Conservation (phyloP, 108 stramenopile genomes). For the Discostella pseudostelligera region DNA sequence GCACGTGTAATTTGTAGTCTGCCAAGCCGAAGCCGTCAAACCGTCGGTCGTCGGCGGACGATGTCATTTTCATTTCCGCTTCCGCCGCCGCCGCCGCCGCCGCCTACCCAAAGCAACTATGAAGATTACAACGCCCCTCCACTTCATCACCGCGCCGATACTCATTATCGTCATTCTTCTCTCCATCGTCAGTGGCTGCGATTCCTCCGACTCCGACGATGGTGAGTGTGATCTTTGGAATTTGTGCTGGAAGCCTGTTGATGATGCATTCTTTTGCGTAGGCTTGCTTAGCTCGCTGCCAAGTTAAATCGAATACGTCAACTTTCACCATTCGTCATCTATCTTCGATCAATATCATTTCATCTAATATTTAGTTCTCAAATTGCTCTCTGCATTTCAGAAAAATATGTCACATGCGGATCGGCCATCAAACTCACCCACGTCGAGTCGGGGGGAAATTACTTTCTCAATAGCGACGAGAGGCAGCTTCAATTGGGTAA, state of each 20-base stretch:
- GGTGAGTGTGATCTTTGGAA: slow-evolving; percentile 3
- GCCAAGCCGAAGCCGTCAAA: too few species aligned
- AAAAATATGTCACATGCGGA: slow-evolving; percentile 75
- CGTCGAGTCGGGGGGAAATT: slow-evolving; percentile 52
- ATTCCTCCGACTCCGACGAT: background rate
- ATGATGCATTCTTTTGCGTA: too few species aligned
- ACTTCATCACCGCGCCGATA: background rate
- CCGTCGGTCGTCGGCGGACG: too few species aligned
- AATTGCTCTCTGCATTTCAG: slow-evolving; percentile 7
- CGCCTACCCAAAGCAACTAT: background rate
- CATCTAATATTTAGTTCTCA: too few species aligned
- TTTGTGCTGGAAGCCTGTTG: too few species aligned
- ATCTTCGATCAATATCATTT: too few species aligned
- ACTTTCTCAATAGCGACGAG: slow-evolving; percentile 43
- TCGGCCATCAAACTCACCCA: slow-evolving; percentile 79
- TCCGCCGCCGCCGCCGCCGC: background rate
- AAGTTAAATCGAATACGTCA: too few species aligned
- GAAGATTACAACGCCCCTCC: background rate
- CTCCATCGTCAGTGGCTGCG: background rate
- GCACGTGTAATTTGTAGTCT: too few species aligned
- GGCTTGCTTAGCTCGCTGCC: too few species aligned
- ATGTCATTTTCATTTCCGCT: background rate
- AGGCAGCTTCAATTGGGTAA: slow-evolving; percentile 30
- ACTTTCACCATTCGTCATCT: too few species aligned
- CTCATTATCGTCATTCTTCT: background rate